Conservation (phyloP, 1,284 basidiomycete species). For the Cystobasidium sp. region DNA sequence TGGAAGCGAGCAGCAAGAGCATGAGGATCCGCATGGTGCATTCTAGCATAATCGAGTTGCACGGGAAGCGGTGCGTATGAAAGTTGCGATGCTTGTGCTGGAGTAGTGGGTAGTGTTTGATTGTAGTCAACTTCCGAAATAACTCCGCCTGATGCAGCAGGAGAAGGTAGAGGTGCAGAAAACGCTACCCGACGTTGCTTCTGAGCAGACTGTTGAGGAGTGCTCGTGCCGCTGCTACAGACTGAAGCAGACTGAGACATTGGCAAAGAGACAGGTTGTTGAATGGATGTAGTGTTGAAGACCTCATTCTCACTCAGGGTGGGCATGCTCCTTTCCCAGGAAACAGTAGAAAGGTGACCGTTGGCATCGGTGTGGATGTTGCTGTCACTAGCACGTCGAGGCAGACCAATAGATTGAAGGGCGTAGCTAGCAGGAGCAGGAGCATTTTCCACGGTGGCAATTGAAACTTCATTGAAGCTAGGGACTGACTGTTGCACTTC, state of each 20-base stretch:
- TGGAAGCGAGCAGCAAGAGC: background rate
- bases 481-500: too few relatives aligned
- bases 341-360: background rate
- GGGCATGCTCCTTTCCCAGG: background rate
- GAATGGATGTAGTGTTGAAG: background rate
- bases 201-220: background rate
- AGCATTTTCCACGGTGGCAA: too few relatives aligned
- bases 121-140: too few relatives aligned
- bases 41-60: background rate
- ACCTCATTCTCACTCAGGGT: background rate
- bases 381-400: background rate
- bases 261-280: background rate
- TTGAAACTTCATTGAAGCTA: too few relatives aligned
- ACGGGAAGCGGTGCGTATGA: too few relatives aligned
- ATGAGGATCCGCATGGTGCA: background rate
- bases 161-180: background rate
- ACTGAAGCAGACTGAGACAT: background rate
- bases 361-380: background rate
- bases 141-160: background rate
- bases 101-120: too few relatives aligned
- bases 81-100: too few relatives aligned
- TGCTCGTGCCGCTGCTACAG: background rate
- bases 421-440: background rate
- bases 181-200: background rate
- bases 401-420: background rate